Base-by-base conservation (phyloP, 345 rosid genomes). In the Ailanthus altissimus region DNA sequence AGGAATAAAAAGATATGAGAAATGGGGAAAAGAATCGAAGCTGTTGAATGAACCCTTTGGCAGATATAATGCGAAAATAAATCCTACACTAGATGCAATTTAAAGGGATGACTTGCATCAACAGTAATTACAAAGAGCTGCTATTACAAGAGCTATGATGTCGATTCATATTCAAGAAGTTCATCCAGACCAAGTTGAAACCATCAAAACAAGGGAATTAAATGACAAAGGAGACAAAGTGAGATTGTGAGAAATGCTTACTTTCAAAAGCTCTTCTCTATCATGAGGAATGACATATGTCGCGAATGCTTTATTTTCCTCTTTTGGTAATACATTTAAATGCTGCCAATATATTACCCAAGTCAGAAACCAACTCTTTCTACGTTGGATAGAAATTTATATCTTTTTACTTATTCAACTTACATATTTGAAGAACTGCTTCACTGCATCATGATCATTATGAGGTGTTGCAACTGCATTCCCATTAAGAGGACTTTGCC, bases 201-300 rank as follows among this genome's bases (percentile, higher is more conserved):
- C 42, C 23, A 53, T 16, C 25, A 8, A 56, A 20, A 38, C 18
- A 43, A 40, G 6, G 43, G 47, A 40, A 20, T 61, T 54, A 16
- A 36, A 59, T 16, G 54, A 46, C 23, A 47, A 28, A 13, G 18
- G 14, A 53, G 64, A 67, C 3, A 28, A 60, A 11, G 9, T 63
- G 49, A 28, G 38, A 66, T 58, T 60, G 62, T 45, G 67, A 49
- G 45, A 72, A 57, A 47, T 73, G 72, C 76, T 89, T 85, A 90
- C 98, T 3, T 86, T 89, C 83, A 95, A 62, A 75, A 82, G 86
- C 69, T 81, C 81, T 85, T 93, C 99, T 82, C 85, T 85, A 46
- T 88, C 91, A 67, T 87, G 98, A 43, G 99, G 96, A 81, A 95
- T 92, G 77, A 95, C 92, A 54, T 83, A 95, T 40, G 98, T 92